Conservation (phyloP, 371 early-diverging fungal species). For the Synchytrium microbalum region DNA sequence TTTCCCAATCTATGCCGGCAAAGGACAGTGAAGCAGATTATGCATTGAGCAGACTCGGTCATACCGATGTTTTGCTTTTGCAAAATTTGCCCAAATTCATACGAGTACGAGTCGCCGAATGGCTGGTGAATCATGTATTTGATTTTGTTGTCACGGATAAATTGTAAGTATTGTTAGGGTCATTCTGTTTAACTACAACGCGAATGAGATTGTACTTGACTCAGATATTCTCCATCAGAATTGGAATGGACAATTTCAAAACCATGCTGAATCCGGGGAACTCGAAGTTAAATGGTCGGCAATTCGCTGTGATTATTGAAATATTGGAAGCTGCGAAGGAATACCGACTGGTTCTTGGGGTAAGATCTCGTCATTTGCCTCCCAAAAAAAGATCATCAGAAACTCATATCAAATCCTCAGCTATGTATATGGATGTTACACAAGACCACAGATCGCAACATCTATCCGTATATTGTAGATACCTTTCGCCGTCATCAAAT, state of each 20-base stretch:
- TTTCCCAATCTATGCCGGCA: neutral
- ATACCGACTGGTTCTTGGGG: neutral
- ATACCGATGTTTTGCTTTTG: neutral
- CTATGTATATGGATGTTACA: constrained; percentile 2
- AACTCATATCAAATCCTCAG: neutral
- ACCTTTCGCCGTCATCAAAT: constrained; percentile 3
- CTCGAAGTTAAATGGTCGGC: constrained; percentile 64
- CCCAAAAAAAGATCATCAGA: neutral
- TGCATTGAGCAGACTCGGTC: neutral
- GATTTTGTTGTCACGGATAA: constrained; percentile 65
- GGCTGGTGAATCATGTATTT: constrained; percentile 52
- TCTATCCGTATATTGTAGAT: constrained; percentile 1
- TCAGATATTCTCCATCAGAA: constrained; percentile 26
- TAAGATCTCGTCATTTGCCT: neutral
- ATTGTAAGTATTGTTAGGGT: constrained; percentile 11
- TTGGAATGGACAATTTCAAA: constrained; percentile 76
- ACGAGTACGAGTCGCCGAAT: constrained; percentile 31
- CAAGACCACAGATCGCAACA: constrained; percentile 1
- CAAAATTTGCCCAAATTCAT: neutral
- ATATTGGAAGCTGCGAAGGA: neutral
- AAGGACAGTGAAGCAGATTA: neutral
- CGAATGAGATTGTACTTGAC: too few relatives aligned
- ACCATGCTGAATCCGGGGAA: constrained; percentile 71
- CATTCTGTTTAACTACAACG: too few relatives aligned
- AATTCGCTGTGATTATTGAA: constrained; percentile 16